phyloP scores from a whole-genome alignment of 2,329 filamentous ascomycete species.

The Penicillium carneum region DNA sequence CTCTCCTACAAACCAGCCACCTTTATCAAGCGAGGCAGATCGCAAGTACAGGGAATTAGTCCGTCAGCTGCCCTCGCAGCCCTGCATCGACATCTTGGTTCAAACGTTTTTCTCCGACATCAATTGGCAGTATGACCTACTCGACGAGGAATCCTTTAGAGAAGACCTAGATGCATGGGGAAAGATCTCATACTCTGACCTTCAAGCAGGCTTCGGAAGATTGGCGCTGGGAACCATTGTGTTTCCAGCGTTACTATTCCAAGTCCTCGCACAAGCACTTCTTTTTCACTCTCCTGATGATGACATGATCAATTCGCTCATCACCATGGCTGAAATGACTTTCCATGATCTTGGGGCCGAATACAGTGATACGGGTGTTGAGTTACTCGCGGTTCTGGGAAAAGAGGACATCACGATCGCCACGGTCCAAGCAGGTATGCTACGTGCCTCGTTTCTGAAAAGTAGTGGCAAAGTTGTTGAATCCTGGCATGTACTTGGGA shows the following conservation, averaged over 20 bases:
- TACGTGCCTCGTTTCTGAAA: constrained; percentile 33
- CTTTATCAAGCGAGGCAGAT: constrained; percentile 2
- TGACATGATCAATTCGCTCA: constrained; percentile 15
- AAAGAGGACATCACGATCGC: constrained; percentile 24
- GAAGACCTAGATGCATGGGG: constrained; percentile 20
- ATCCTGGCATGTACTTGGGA: constrained; percentile 31
- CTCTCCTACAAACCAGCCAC: neutral
- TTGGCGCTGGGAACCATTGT: constrained; percentile 15
- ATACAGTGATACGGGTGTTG: constrained; percentile 24
- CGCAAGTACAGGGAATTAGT: constrained; percentile 19
- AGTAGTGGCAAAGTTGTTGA: constrained; percentile 33
- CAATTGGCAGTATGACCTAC: constrained; percentile 30
- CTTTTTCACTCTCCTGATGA: constrained; percentile 24
- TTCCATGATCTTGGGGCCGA: constrained; percentile 26
- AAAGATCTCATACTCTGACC: constrained; percentile 20
- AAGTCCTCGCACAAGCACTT: constrained; percentile 30
- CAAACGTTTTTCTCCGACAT: constrained; percentile 24
- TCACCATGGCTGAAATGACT: constrained; percentile 22
- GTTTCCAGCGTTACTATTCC: constrained; percentile 30
- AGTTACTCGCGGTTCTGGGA: constrained; percentile 21
- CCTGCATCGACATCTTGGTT: constrained; percentile 20
- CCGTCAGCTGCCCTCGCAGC: constrained; percentile 19
- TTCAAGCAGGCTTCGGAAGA: constrained; percentile 16
- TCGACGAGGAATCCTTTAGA: constrained; percentile 24
- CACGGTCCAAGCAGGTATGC: constrained; percentile 27